Base-by-base conservation (phyloP, 202 grass and related monocot species). In the Schoenoplectus triqueter region DNA sequence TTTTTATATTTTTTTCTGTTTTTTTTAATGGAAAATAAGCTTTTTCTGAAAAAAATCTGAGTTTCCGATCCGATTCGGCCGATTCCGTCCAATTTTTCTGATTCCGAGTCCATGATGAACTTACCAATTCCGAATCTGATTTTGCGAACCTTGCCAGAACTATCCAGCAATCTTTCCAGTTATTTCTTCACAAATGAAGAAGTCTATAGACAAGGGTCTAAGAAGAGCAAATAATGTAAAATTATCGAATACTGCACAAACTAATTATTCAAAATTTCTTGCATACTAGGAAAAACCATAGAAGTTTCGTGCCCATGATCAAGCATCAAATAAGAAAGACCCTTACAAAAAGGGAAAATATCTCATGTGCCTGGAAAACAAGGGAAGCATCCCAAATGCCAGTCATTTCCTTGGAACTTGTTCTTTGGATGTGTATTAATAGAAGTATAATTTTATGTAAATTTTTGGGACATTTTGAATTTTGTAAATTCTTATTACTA, bases 141-240 rank as follows among this genome's bases (percentile, higher is more conserved):
- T 31, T 31, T 31, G 31, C 31, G 31, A 31, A 31, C 31, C 31
- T 31, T 31, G 31, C 31, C 18, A 0, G 21, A 77, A 77, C 5
- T 31, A 57, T 57, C n/a, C 47, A 5, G 22, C 10, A 57, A 77
- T 11, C 51, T 57, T 77, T 21, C 22, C 52, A 2, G 15, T 8
- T 77, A 50, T n/a, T 41, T 57, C 72, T 19, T 76, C 67, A 76
- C 73, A 76, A 56, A 56, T n/a, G 18, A 13, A 22, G 47, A 0
- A 76, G 10, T 39, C 49, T n/a, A 77, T 73, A 41, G 5, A 10
- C 6, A 60, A 13, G 14, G 65, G 65, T 67, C 40, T 67, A 41
- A 42, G 3, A 67, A n/a, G 15, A 69, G 9, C 7, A 50, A 51
- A 75, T 18, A 61, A 44, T 45, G 39, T 31, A 79, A 6, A 74